Percentiles rank a stretch among this genome's conserved stretches.
Conservation (phyloP, 805 yeast species). For the Torulaspora quercuum region DNA sequence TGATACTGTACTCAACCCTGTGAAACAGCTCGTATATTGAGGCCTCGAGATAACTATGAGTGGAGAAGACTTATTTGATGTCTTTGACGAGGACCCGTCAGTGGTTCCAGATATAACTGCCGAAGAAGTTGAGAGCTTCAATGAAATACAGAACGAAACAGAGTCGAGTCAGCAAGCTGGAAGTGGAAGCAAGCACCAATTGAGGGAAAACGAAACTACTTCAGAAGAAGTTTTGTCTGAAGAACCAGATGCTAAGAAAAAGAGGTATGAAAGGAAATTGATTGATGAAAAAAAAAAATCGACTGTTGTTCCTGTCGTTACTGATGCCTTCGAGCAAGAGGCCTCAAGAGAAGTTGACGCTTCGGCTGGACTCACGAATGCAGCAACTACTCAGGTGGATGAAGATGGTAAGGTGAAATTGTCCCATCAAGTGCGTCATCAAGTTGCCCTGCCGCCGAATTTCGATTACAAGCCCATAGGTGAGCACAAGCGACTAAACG, state of each 20-base stretch:
- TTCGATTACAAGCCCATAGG: slow-evolving; percentile 86
- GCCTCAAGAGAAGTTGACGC: slow-evolving; percentile 86
- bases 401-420: slow-evolving; percentile 59
- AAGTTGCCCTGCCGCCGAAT: slow-evolving; percentile 92
- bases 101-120: slow-evolving; percentile 18
- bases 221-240: slow-evolving; percentile 7
- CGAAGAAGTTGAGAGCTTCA: slow-evolving; percentile 15
- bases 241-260: slow-evolving; percentile 27
- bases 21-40: too few relatives aligned
- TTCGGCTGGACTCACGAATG: slow-evolving; percentile 61
- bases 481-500: slow-evolving; percentile 70
- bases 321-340: slow-evolving; percentile 83
- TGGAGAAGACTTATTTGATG: slow-evolving; percentile 33
- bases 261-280: slow-evolving; percentile 31
- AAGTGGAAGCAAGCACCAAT: slow-evolving; percentile 20
- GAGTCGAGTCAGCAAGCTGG: slow-evolving; percentile 3
- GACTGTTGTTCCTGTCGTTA: slow-evolving; percentile 66
- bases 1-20: too few relatives aligned
- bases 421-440: slow-evolving; percentile 94
- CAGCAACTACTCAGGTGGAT: slow-evolving; percentile 38
- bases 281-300: slow-evolving; percentile 42
- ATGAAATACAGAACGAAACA: slow-evolving; percentile 2
- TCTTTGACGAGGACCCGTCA: slow-evolving; percentile 32
- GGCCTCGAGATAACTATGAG: slow-evolving; percentile 15
- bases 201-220: slow-evolving; percentile 15